These are phyloP conservation scores for Leptodermis oblonga DNA, from an alignment of 257 asterid species.

Conservation along the genomic window DNA sequence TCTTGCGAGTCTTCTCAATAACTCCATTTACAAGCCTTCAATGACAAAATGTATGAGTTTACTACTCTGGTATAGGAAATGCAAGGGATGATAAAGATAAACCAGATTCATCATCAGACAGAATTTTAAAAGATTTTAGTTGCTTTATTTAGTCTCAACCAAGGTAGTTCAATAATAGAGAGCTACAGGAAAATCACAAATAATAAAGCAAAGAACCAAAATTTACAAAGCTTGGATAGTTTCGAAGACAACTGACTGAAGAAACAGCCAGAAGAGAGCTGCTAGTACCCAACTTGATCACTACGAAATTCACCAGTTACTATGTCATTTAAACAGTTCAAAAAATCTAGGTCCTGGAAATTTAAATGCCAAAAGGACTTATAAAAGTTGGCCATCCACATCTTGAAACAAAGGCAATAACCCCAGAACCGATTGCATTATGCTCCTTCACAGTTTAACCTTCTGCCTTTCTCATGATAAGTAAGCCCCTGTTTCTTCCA, in stretches of 20 bases:
- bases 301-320: neutral
- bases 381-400: too few relatives aligned
- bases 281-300: neutral
- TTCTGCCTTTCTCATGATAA: neutral
- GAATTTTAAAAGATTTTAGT: neutral
- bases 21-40: constrained; percentile 82
- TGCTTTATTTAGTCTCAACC: neutral
- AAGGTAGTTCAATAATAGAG: neutral
- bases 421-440: neutral
- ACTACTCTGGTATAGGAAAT: neutral
- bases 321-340: neutral
- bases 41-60: constrained; percentile 2
- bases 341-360: neutral
- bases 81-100: neutral
- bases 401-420: neutral
- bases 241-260: neutral
- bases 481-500: neutral
- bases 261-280: neutral
- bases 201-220: neutral
- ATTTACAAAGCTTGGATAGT: neutral
- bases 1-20: constrained; percentile 77
- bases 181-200: neutral
- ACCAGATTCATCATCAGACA: neutral
- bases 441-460: neutral
- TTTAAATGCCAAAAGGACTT: neutral